These are phyloP conservation scores for Setomelanomma holmii DNA, from an alignment of 2,329 filamentous ascomycete species.

Conservation along the genomic window DNA sequence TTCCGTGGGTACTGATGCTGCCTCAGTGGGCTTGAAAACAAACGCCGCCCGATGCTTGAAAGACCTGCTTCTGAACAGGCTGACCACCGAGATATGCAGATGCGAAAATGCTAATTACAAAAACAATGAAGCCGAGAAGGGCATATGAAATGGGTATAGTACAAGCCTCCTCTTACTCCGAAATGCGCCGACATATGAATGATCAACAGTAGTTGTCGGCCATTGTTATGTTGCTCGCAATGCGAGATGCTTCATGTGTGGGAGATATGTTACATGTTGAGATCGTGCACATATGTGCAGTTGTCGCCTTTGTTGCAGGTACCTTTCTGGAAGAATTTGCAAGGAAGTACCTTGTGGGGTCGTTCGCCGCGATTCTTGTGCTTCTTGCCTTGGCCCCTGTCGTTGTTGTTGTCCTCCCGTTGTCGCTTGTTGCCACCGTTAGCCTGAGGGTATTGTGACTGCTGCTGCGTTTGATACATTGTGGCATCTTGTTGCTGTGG, in stretches of 20 bases:
- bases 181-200: background rate
- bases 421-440: conserved; percentile 46
- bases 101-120: conserved; percentile 14
- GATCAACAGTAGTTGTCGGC: background rate
- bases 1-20: conserved; percentile 22
- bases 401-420: conserved; percentile 39
- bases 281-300: conserved; percentile 76
- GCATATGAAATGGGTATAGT: conserved; percentile 18
- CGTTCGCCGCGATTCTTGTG: conserved; percentile 32
- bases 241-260: background rate
- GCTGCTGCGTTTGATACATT: conserved; percentile 13
- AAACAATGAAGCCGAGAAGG: conserved; percentile 12
- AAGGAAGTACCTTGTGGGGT: conserved; percentile 58
- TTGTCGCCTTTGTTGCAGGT: conserved; percentile 76
- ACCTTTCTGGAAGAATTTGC: conserved; percentile 73
- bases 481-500: conserved; percentile 24
- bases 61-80: conserved; percentile 5
- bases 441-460: conserved; percentile 30
- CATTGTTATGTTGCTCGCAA: background rate
- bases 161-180: conserved; percentile 3
- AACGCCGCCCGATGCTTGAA: conserved; percentile 31
- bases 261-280: conserved; percentile 17
- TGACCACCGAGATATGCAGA: conserved; percentile 26
- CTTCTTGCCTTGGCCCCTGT: conserved; percentile 61
- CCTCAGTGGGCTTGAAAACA: conserved; percentile 14